Evolutionary conservation across 2,329 filamentous ascomycete species (phyloP).

Genomic region (Drechslera avenae): DNA sequence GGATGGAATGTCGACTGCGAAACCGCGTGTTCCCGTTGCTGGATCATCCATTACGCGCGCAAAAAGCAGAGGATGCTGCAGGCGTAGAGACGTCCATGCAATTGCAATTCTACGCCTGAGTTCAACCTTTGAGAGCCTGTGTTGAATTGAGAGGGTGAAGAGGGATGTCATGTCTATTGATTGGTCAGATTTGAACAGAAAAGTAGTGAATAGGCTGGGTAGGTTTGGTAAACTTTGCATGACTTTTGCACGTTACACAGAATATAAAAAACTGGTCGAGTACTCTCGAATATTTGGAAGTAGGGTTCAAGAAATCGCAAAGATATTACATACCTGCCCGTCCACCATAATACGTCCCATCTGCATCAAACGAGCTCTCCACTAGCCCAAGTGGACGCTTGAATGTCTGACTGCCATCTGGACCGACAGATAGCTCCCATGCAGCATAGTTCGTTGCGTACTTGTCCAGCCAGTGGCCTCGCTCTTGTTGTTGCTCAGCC

Average conservation of each 20-base stretch:
- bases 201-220: not conserved
- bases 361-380: slow-evolving; percentile 53
- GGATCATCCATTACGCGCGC: slow-evolving; percentile 34
- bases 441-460: slow-evolving; percentile 48
- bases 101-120: slow-evolving; percentile 45
- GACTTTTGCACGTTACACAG: not conserved
- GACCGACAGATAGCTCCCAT: slow-evolving; percentile 36
- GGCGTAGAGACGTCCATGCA: slow-evolving; percentile 49
- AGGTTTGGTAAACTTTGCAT: not conserved
- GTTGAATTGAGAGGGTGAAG: slow-evolving; percentile 46
- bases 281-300: not conserved
- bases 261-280: not conserved
- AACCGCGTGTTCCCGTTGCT: slow-evolving; percentile 27
- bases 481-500: slow-evolving; percentile 1
- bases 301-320: not conserved
- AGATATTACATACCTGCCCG: slow-evolving; percentile 36
- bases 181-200: not conserved
- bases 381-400: slow-evolving; percentile 51
- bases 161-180: slow-evolving; percentile 48
- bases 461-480: slow-evolving; percentile 46
- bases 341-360: slow-evolving; percentile 52
- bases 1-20: slow-evolving; percentile 43
- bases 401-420: slow-evolving; percentile 29
- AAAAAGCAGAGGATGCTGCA: slow-evolving; percentile 49
- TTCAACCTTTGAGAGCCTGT: slow-evolving; percentile 32